Percentiles rank a stretch among this genome's conserved stretches.
phyloP scores from a whole-genome alignment of 495 filamentous ascomycete species.

The Penicillium antarcticum region DNA sequence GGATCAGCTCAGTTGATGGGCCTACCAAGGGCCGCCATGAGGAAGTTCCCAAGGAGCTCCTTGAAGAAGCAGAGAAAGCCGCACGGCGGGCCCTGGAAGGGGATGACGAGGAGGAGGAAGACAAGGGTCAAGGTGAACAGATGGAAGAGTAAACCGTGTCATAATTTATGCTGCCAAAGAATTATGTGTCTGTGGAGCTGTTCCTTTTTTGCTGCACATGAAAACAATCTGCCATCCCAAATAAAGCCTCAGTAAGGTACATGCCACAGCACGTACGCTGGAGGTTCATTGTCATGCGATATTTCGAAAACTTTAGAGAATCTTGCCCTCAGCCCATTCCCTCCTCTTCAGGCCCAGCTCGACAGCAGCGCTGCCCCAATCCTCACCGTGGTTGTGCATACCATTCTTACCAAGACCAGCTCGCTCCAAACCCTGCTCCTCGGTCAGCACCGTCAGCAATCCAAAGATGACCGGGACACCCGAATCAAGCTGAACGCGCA shows the following conservation, averaged over 20 bases:
- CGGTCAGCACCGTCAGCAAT: slow-evolving; percentile 80
- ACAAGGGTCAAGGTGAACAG: slow-evolving; percentile 56
- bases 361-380: slow-evolving; percentile 70
- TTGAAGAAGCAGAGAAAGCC: slow-evolving; percentile 85
- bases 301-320: slow-evolving; percentile 24
- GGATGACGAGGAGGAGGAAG: slow-evolving; percentile 73
- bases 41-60: slow-evolving; percentile 83
- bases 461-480: slow-evolving; percentile 91
- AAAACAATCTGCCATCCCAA: slow-evolving; percentile 1
- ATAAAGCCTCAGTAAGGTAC: neutral
- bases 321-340: slow-evolving; percentile 45
- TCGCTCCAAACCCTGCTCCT: slow-evolving; percentile 81
- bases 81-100: slow-evolving; percentile 70
- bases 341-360: slow-evolving; percentile 45
- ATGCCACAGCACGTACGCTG: neutral
- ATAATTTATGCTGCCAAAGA: slow-evolving; percentile 19
- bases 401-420: slow-evolving; percentile 65
- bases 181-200: slow-evolving; percentile 11
- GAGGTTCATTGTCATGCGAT: neutral
- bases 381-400: slow-evolving; percentile 80
- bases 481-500: slow-evolving; percentile 87
- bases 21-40: slow-evolving; percentile 89
- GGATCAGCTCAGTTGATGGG: slow-evolving; percentile 78
- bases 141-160: slow-evolving; percentile 65
- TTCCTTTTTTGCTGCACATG: neutral